Conservation (phyloP, 441 rosid species). For the Daphne laureola region DNA sequence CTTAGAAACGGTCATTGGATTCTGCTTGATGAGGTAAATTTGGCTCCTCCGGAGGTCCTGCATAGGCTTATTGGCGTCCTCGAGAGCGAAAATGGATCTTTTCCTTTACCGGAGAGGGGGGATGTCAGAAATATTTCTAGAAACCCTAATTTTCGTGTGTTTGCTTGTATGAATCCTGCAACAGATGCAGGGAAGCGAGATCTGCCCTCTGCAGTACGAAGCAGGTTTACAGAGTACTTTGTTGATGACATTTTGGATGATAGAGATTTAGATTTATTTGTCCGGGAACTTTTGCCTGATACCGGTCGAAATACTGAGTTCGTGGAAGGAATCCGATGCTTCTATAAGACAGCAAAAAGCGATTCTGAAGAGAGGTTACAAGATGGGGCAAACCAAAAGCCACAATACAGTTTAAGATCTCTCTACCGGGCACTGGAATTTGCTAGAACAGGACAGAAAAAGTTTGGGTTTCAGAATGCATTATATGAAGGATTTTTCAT, state of each 20-base stretch:
- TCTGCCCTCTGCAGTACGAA: conserved; percentile 62
- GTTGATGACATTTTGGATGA: conserved; percentile 81
- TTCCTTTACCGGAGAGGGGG: conserved; percentile 97
- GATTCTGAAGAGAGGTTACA: conserved; percentile 85
- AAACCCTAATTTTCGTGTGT: conserved; percentile 77
- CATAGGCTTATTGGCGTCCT: conserved; percentile 92
- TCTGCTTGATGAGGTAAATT: conserved; percentile 96
- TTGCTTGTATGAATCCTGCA: conserved; percentile 99
- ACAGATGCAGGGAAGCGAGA: conserved; percentile 99
- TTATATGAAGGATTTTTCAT: conserved; percentile 85
- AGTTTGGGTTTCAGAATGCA: conserved; percentile 59
- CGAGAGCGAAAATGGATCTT: conserved; percentile 88
- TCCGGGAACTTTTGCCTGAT: conserved; percentile 65
- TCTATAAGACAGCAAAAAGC: conserved; percentile 76
- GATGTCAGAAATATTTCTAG: conserved; percentile 65
- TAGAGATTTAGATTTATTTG: conserved; percentile 69
- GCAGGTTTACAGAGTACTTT: conserved; percentile 91
- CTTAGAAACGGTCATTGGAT: conserved; percentile 93
- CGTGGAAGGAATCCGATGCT: conserved; percentile 48
- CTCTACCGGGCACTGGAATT: conserved; percentile 89
- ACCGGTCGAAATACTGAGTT: conserved; percentile 40
- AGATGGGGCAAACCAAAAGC: conserved; percentile 99
- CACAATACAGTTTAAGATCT: conserved; percentile 95
- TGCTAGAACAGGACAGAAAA: conserved; percentile 57
- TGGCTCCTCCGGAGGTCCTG: conserved; percentile 95